Evolutionary conservation across 1,139 yeast genomes (phyloP), one percentile per base, ranked within the genome.

Genomic region (Nakaseomyces delphensis): DNA sequence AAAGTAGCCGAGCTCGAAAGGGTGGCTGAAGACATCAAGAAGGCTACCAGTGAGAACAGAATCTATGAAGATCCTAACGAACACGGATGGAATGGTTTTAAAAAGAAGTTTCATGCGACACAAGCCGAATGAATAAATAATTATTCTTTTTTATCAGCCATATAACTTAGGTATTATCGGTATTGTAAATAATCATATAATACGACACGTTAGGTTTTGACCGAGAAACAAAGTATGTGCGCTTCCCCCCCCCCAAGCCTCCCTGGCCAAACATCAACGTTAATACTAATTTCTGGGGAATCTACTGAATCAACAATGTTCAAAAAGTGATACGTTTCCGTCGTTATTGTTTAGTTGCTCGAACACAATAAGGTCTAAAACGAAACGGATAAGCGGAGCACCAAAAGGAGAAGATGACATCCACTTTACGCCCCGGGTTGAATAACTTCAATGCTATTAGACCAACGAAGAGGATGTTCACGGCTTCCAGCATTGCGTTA

Each of bases 1-100:
- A 60, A 62, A 40, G 46, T 66, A 3, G 53, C 51, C 27, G 48
- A 50, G 7, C 49, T 65, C 30, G 56, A 64, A 28, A 37, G 27
- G 15, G 24, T 36, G 10, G 39, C 39, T 11, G 45, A 39, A 33
- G 41, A 42, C 25, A 38, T 50, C 8, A 48, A 39, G 28, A 23
- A 23, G 16, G 49, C 49, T 14, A 50, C 43, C 36, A 46, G 43
- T 36, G 44, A 38, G 14, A 47, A 48, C 18, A 30, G 28, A 5
- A 36, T 35, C 18, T 45, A 45, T 27, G 47, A 43, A 8, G 45
- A 33, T 3, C 42, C 43, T 1, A 16, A 18, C 1, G 15, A 30
- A 7, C 43, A 33, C 20, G 37, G 13, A n/a, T 32, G 21, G 31
- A 21, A 18, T 21, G 37, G 37, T 21, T 13, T 33, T 16, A 33